These are phyloP conservation scores for Senna siamea DNA, from an alignment of 306 rosid genomes.

Conservation along the genomic window DNA sequence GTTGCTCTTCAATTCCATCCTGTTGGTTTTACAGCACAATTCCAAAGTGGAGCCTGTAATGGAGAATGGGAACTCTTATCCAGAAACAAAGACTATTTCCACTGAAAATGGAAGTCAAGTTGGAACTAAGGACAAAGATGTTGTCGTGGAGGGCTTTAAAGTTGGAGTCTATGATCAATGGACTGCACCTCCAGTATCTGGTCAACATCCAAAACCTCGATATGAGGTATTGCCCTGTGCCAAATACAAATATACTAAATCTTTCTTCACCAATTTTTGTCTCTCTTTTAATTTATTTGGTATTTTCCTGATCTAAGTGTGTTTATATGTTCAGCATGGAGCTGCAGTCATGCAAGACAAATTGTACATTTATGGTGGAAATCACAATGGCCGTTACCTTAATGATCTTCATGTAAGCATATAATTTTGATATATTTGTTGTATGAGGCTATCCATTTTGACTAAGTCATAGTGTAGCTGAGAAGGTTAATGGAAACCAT, in stretches of 20 bases:
- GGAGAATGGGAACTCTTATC: constrained; percentile 71
- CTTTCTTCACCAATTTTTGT: constrained; percentile 21
- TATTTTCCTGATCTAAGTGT: constrained; percentile 34
- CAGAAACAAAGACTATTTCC: constrained; percentile 72
- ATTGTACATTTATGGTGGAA: constrained; percentile 93
- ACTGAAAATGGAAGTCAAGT: constrained; percentile 71
- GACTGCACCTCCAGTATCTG: constrained; percentile 74
- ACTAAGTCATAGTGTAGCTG: constrained; percentile 8
- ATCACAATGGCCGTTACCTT: constrained; percentile 95
- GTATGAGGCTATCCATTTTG: constrained; percentile 11
- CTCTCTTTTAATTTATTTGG: constrained; percentile 15
- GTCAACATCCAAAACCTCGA: constrained; percentile 78
- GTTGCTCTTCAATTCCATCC: not conserved
- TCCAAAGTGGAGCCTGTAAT: constrained; percentile 59
- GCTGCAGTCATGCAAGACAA: constrained; percentile 77
- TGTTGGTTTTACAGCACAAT: constrained; percentile 53
- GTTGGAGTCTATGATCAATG: constrained; percentile 81
- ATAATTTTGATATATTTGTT: constrained; percentile 27
- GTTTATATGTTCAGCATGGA: constrained; percentile 70
- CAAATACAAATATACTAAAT: constrained; percentile 22
- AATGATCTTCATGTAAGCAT: constrained; percentile 82
- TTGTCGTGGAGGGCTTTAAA: constrained; percentile 69
- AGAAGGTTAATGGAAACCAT: constrained; percentile 5
- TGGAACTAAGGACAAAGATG: constrained; percentile 76
- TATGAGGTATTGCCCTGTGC: constrained; percentile 67